A percentile compares a stretch with the other conserved stretches of the same genome.
Conservation (phyloP, 805 yeast species). For the Komagataella ulmi region DNA sequence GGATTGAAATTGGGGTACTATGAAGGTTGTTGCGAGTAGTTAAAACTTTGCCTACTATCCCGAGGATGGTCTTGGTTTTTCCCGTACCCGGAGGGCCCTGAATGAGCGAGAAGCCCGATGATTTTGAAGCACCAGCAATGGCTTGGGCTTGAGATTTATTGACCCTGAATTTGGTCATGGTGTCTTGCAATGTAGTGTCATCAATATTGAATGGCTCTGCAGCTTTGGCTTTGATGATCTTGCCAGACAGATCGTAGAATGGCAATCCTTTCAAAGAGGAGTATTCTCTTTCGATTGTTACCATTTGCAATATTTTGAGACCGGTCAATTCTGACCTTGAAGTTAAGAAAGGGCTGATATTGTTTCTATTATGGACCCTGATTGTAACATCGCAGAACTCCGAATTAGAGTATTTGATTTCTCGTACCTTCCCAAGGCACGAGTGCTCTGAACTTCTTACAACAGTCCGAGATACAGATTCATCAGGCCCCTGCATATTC, state of each 20-base stretch:
- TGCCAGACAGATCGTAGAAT: slow-evolving; percentile 64
- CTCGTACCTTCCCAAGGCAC: slow-evolving; percentile 72
- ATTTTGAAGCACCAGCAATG: slow-evolving; percentile 54
- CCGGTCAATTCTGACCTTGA: slow-evolving; percentile 55
- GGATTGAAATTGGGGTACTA: slow-evolving; percentile 2
- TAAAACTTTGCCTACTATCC: slow-evolving; percentile 71
- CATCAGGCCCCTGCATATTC: slow-evolving; percentile 4
- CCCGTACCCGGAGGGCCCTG: slow-evolving; percentile 99
- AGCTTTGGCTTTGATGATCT: slow-evolving; percentile 58
- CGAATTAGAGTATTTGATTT: slow-evolving; percentile 49
- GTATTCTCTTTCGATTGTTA: slow-evolving; percentile 87
- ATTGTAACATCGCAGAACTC: slow-evolving; percentile 68
- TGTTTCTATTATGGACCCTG: slow-evolving; percentile 42
- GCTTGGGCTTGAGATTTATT: slow-evolving; percentile 90
- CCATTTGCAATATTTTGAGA: slow-evolving; percentile 72
- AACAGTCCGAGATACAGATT: slow-evolving; percentile 17
- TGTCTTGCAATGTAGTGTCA: slow-evolving; percentile 21
- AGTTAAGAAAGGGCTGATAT: slow-evolving; percentile 40
- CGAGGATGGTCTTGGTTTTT: slow-evolving; percentile 91
- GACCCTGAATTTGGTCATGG: slow-evolving; percentile 40
- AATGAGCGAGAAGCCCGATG: slow-evolving; percentile 74
- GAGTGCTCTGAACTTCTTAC: slow-evolving; percentile 19
- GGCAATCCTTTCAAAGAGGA: slow-evolving; percentile 71
- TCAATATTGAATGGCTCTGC: slow-evolving; percentile 24
- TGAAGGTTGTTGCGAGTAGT: slow-evolving; percentile 16